Percentiles rank a stretch among this genome's conserved stretches.
These are phyloP conservation scores for Citrullus colocynthis DNA, from an alignment of 306 rosid species.

Conservation along the genomic window DNA sequence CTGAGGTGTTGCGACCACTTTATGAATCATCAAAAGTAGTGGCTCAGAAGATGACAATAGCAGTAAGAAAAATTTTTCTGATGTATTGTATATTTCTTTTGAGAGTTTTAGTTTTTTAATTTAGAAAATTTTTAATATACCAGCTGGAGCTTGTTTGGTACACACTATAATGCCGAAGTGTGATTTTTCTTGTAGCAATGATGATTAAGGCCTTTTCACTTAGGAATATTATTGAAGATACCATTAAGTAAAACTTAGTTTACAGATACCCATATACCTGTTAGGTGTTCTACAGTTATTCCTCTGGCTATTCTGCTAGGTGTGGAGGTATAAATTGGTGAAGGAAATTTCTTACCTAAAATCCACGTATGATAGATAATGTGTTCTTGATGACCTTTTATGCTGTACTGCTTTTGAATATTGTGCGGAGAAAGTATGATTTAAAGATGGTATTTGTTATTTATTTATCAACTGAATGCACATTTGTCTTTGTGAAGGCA, in stretches of 20 bases:
- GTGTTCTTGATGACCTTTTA: not conserved
- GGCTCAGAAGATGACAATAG: constrained; percentile 89
- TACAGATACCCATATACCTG: not conserved
- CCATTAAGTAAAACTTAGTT: not conserved
- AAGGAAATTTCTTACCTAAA: not conserved
- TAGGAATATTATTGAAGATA: not conserved
- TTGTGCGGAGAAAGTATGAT: not conserved
- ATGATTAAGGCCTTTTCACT: not conserved
- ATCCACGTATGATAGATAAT: not conserved
- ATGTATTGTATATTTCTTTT: not conserved
- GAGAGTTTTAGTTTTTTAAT: not conserved
- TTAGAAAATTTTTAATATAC: not conserved
- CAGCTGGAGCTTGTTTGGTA: not conserved
- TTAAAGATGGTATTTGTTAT: not conserved
- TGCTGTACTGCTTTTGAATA: not conserved
- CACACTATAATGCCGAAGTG: not conserved
- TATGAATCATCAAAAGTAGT: constrained; percentile 87
- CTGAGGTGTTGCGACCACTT: constrained; percentile 92
- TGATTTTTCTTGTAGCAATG: not conserved
- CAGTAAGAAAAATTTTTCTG: constrained; percentile 32
- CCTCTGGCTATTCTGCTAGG: not conserved
- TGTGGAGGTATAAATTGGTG: not conserved
- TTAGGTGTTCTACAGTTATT: not conserved
- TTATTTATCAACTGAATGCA: not conserved
- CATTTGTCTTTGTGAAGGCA: constrained; percentile 37